phyloP scores from a whole-genome alignment of 805 yeast genomes.

The Wickerhamiella musiphila region DNA sequence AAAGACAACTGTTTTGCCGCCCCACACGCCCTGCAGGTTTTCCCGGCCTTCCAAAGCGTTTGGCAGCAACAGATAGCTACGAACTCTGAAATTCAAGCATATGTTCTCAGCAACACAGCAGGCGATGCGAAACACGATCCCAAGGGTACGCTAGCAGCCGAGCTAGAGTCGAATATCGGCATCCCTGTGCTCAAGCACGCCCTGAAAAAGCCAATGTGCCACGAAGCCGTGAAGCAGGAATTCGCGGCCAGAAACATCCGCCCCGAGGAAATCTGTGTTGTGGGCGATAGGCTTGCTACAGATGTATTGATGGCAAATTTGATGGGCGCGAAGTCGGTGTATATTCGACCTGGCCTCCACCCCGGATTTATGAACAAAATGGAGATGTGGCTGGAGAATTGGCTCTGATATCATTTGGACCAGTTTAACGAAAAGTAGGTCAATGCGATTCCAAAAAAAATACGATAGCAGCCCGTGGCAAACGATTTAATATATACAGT shows the following conservation, averaged over 20 bases:
- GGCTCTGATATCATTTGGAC: not conserved
- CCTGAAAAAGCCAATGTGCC: slow-evolving; percentile 25
- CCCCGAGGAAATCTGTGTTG: slow-evolving; percentile 49
- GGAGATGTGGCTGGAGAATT: slow-evolving; percentile 12
- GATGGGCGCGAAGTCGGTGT: slow-evolving; percentile 75
- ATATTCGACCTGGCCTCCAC: slow-evolving; percentile 66
- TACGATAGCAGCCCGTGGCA: too few relatives aligned
- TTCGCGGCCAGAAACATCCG: slow-evolving; percentile 33
- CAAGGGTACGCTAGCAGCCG: slow-evolving; percentile 38
- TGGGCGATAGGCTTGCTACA: slow-evolving; percentile 84
- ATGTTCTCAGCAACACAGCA: slow-evolving; percentile 84
- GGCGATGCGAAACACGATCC: slow-evolving; percentile 63
- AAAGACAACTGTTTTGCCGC: slow-evolving; percentile 91
- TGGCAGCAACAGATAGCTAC: slow-evolving; percentile 36
- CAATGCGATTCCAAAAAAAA: too few relatives aligned
- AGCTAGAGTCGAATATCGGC: slow-evolving; percentile 38
- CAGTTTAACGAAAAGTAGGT: too few relatives aligned
- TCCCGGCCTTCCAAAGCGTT: slow-evolving; percentile 45
- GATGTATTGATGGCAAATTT: slow-evolving; percentile 86
- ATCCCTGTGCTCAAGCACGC: slow-evolving; percentile 21
- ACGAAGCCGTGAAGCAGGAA: slow-evolving; percentile 44
- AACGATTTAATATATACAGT: not conserved
- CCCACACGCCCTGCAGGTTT: slow-evolving; percentile 62
- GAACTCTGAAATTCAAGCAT: slow-evolving; percentile 33
- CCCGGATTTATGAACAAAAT: slow-evolving; percentile 10